phyloP scores from a whole-genome alignment of 2,329 filamentous ascomycete genomes.

The Phyllosticta capitalensis region DNA sequence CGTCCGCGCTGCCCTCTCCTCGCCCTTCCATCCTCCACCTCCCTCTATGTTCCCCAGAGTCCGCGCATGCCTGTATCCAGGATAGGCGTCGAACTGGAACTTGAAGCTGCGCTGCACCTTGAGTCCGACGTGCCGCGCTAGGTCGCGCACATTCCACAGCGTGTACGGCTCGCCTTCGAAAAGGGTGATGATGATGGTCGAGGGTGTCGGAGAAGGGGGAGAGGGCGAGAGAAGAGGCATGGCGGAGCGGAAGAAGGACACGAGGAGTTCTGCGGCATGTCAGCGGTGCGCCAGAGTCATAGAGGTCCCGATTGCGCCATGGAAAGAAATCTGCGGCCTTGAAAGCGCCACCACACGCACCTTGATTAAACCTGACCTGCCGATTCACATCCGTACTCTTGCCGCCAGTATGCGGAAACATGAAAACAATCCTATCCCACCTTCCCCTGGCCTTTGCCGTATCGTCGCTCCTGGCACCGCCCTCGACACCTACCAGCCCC shows the following conservation, averaged over 20 bases:
- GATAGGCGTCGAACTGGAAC: constrained; percentile 59
- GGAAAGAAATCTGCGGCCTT: background rate
- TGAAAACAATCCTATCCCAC: constrained; percentile 81
- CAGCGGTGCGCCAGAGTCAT: background rate
- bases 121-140: constrained; percentile 68
- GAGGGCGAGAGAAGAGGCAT: constrained; percentile 39
- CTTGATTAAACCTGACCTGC: constrained; percentile 85
- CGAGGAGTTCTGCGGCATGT: constrained; percentile 28
- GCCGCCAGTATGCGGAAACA: constrained; percentile 94
- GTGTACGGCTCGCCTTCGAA: constrained; percentile 95
- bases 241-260: constrained; percentile 37
- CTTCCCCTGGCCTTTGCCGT: constrained; percentile 23
- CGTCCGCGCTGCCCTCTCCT: constrained; percentile 37
- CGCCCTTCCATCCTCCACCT: constrained; percentile 40
- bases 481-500: background rate
- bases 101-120: constrained; percentile 60
- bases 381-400: constrained; percentile 88
- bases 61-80: constrained; percentile 63
- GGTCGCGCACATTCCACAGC: constrained; percentile 85
- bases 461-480: constrained; percentile 9
- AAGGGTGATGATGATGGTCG: constrained; percentile 64
- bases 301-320: background rate
- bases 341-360: constrained; percentile 14
- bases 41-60: constrained; percentile 53
- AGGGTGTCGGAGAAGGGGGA: constrained; percentile 35